These are phyloP conservation scores for Zasmidium cellare DNA, from an alignment of 2,329 filamentous ascomycete species.

Conservation along the genomic window DNA sequence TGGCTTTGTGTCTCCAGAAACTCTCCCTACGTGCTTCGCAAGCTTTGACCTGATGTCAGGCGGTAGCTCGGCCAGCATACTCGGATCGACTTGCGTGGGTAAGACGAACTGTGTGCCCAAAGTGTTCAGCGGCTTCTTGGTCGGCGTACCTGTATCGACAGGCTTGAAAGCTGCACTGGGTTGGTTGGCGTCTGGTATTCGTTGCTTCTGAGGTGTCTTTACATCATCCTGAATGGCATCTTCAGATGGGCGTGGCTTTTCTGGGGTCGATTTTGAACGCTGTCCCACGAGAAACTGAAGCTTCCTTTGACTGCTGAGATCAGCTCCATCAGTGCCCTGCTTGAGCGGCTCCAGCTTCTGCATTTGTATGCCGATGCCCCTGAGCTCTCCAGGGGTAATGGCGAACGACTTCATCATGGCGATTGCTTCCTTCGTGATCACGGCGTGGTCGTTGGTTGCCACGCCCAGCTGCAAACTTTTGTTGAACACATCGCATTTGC, in stretches of 20 bases:
- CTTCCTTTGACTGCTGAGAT: slow-evolving; percentile 75
- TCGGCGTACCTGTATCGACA: slow-evolving; percentile 44
- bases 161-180: slow-evolving; percentile 39
- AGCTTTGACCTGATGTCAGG: slow-evolving; percentile 78
- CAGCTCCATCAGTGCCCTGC: slow-evolving; percentile 47
- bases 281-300: slow-evolving; percentile 68
- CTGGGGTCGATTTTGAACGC: slow-evolving; percentile 34
- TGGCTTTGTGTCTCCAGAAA: slow-evolving; percentile 6
- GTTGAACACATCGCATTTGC: slow-evolving; percentile 91
- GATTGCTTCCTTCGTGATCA: slow-evolving; percentile 79
- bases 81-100: slow-evolving; percentile 77
- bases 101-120: slow-evolving; percentile 89
- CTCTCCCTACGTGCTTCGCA: slow-evolving; percentile 55
- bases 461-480: slow-evolving; percentile 83
- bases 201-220: slow-evolving; percentile 38
- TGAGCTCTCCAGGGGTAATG: slow-evolving; percentile 87
- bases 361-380: slow-evolving; percentile 89
- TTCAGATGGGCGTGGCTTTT: slow-evolving; percentile 18
- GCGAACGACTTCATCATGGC: slow-evolving; percentile 77
- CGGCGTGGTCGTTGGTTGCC: slow-evolving; percentile 71
- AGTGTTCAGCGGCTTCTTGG: slow-evolving; percentile 71
- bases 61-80: slow-evolving; percentile 81
- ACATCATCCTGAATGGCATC: slow-evolving; percentile 51
- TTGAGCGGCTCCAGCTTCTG: slow-evolving; percentile 86
- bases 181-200: slow-evolving; percentile 27